phyloP scores from a whole-genome alignment of 257 asterid species.

The Solanum bukasovii region DNA sequence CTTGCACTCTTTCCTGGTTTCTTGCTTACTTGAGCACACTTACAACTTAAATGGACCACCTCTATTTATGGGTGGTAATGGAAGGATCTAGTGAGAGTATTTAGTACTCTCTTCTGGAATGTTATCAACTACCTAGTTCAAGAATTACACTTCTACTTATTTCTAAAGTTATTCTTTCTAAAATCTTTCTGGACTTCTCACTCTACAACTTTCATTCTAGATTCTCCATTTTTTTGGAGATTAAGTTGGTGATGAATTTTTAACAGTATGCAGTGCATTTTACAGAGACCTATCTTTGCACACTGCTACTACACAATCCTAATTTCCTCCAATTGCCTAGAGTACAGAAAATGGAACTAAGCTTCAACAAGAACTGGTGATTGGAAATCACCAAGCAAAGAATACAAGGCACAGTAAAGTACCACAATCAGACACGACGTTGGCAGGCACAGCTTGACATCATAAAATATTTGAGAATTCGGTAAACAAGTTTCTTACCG shows the following conservation, averaged over 20 bases:
- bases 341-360: neutral
- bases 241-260: neutral
- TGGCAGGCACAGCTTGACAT: neutral
- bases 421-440: neutral
- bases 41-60: neutral
- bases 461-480: neutral
- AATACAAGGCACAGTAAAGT: neutral
- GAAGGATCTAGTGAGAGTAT: neutral
- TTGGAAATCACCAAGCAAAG: neutral
- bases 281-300: neutral
- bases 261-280: neutral
- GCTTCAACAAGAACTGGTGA: neutral
- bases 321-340: neutral
- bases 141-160: neutral
- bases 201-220: neutral
- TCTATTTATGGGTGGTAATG: neutral
- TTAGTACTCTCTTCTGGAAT: neutral
- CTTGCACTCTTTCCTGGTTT: neutral
- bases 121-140: neutral
- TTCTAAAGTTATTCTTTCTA: neutral
- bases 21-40: neutral
- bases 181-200: neutral
- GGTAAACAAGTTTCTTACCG: slow-evolving; percentile 42
- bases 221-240: neutral
- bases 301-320: neutral